A percentile compares a stretch with the other conserved stretches of the same genome.
Evolutionary conservation across 2,329 filamentous ascomycete species (phyloP).

Genomic region (Xylariaceae sp.): DNA sequence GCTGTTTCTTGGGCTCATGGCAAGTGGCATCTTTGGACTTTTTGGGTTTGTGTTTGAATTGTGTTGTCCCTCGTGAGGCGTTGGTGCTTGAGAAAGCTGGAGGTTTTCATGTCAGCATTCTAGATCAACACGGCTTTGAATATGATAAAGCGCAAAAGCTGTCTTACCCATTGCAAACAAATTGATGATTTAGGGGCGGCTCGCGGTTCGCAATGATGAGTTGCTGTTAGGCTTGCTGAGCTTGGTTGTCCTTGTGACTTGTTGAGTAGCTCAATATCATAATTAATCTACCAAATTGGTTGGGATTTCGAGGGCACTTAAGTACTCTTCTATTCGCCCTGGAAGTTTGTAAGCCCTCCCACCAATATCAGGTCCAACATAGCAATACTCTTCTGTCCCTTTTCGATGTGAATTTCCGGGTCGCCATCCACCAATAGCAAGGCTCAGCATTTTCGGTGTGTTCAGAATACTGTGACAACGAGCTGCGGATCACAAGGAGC

Average conservation of each 20-base stretch:
- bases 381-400: background rate
- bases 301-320: background rate
- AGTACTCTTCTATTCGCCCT: background rate
- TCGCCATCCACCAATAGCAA: background rate
- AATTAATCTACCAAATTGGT: background rate
- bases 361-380: background rate
- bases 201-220: background rate
- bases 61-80: background rate
- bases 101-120: background rate
- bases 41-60: slow-evolving; percentile 12
- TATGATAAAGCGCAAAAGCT: background rate
- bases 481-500: too few relatives aligned
- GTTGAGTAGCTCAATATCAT: background rate
- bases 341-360: background rate
- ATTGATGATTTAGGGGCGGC: background rate
- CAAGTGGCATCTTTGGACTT: background rate
- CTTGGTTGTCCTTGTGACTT: background rate
- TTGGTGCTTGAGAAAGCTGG: background rate
- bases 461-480: too few relatives aligned
- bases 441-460: background rate
- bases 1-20: slow-evolving; percentile 9
- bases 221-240: background rate
- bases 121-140: too few relatives aligned
- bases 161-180: background rate
- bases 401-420: background rate